Percentiles rank a stretch among this genome's conserved stretches.
Evolutionary conservation across 106 monocot genomes (phyloP).

Genomic region (Chionographis japonica): DNA sequence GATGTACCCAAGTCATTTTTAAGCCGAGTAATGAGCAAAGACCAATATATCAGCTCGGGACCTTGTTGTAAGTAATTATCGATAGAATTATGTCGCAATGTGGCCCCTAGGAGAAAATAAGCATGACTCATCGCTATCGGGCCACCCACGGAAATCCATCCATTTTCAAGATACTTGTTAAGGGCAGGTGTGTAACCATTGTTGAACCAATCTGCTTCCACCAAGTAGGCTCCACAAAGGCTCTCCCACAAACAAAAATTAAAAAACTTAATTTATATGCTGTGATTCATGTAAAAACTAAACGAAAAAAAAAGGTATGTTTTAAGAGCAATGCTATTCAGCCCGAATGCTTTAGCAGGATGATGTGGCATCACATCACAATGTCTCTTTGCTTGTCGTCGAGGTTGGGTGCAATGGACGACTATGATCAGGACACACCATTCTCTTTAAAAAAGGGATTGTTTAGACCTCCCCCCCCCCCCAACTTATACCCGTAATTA

Average conservation of each 20-base stretch:
- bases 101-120: not conserved
- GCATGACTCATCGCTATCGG: not conserved
- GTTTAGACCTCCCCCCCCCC: too few relatives aligned
- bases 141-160: slow-evolving; percentile 7
- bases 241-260: not conserved
- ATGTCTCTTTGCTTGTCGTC: too few relatives aligned
- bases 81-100: not conserved
- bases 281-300: too few relatives aligned
- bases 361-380: too few relatives aligned
- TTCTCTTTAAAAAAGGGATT: too few relatives aligned
- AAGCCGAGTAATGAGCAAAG: not conserved
- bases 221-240: not conserved
- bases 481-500: too few relatives aligned
- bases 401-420: too few relatives aligned
- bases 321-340: too few relatives aligned
- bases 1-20: slow-evolving; percentile 3
- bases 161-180: slow-evolving; percentile 1
- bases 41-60: not conserved
- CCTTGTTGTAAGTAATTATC: not conserved
- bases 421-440: too few relatives aligned
- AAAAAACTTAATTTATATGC: too few relatives aligned
- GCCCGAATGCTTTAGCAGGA: too few relatives aligned
- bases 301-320: too few relatives aligned
- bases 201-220: slow-evolving; percentile 7
- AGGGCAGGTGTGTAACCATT: slow-evolving; percentile 2